Percentiles rank a stretch among this genome's conserved stretches.
Evolutionary conservation across 179 eudicot species (phyloP).

Genomic region (Camellia oleifera): DNA sequence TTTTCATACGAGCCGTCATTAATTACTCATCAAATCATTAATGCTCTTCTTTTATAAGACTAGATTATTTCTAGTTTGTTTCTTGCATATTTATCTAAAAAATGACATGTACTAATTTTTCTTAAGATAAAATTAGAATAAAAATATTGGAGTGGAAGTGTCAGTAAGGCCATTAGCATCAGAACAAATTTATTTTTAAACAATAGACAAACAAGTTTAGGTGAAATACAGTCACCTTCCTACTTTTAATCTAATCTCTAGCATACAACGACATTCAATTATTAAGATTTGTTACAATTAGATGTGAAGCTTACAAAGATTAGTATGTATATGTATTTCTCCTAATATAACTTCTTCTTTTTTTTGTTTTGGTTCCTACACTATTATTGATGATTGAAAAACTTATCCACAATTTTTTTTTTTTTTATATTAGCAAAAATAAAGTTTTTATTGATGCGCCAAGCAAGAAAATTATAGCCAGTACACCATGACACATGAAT

Average conservation of each 20-base stretch:
- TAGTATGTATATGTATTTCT: background rate
- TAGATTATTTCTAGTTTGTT: background rate
- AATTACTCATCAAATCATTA: background rate
- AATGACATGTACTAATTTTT: background rate
- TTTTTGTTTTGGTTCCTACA: no score
- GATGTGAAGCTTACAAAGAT: background rate
- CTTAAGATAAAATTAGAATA: background rate
- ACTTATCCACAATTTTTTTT: background rate
- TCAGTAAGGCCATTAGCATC: background rate
- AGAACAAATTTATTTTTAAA: background rate
- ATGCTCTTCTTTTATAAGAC: background rate
- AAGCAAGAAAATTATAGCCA: no score
- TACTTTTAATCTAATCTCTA: background rate
- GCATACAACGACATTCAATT: background rate
- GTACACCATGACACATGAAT: no score
- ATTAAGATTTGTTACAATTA: background rate
- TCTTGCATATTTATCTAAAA: background rate
- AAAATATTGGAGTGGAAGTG: background rate
- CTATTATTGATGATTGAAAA: background rate
- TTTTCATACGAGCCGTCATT: background rate
- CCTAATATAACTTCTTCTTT: no score
- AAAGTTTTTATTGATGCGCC: no score
- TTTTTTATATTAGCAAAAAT: no score
- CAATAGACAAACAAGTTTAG: background rate
- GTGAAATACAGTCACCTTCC: background rate